Conservation (phyloP, 140 eudicot species). For the Flaveria floridana region DNA sequence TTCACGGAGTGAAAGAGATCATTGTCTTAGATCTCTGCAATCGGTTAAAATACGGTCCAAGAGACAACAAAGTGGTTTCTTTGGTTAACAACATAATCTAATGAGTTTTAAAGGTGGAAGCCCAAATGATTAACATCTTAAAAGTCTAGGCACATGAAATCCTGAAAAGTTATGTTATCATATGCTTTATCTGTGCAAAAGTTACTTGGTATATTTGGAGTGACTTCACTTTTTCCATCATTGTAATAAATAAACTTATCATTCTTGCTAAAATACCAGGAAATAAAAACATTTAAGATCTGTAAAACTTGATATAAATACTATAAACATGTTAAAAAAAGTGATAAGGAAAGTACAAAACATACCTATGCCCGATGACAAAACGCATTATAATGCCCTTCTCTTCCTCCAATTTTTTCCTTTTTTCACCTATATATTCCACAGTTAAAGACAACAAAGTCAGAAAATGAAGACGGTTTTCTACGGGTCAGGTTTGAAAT, state of each 20-base stretch:
- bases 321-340: background rate
- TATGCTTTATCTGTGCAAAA: conserved; percentile 27
- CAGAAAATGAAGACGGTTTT: background rate
- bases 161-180: conserved; percentile 37
- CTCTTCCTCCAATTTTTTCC: conserved; percentile 81
- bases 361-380: conserved; percentile 92
- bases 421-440: conserved; percentile 62
- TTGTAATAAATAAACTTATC: conserved; percentile 1
- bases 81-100: background rate
- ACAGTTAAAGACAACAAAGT: background rate
- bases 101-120: conserved; percentile 19
- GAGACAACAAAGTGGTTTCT: background rate
- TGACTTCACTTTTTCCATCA: conserved; percentile 14
- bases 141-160: conserved; percentile 31
- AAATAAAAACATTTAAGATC: background rate
- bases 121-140: conserved; percentile 27
- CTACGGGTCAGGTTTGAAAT: background rate
- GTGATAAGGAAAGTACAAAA: background rate
- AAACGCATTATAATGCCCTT: conserved; percentile 95
- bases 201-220: conserved; percentile 24
- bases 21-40: background rate
- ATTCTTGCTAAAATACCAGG: background rate
- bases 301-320: background rate
- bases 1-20: background rate
- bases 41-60: background rate